A percentile compares a stretch with the other conserved stretches of the same genome.
Evolutionary conservation across 768 basidiomycete genomes (phyloP).

Genomic region (Agrocybe praecox): DNA sequence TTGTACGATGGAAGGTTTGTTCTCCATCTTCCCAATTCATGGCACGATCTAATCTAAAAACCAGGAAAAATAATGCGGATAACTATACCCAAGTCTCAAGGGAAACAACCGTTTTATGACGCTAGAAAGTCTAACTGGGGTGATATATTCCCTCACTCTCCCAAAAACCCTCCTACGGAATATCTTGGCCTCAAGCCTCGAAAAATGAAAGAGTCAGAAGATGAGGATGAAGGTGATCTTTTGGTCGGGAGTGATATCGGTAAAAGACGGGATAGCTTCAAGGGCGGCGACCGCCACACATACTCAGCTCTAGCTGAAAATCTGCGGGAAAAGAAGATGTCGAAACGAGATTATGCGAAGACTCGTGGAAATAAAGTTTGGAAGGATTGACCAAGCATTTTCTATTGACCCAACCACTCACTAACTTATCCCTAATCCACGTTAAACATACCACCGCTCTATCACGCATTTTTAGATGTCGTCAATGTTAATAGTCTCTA

Average conservation of each 20-base stretch:
- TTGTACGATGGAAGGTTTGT: slow-evolving; percentile 79
- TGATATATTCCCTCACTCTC: slow-evolving; percentile 89
- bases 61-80: slow-evolving; percentile 91
- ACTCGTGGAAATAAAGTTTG: slow-evolving; percentile 30
- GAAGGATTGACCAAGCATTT: slow-evolving; percentile 9
- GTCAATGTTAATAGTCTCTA: no score
- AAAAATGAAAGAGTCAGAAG: slow-evolving; percentile 25
- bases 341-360: slow-evolving; percentile 28
- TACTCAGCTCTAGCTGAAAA: slow-evolving; percentile 26
- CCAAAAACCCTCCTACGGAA: slow-evolving; percentile 77
- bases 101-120: slow-evolving; percentile 94
- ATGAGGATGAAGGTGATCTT: slow-evolving; percentile 29
- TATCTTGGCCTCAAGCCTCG: slow-evolving; percentile 41
- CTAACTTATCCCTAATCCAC: not conserved
- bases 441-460: no score
- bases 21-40: not conserved
- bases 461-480: no score
- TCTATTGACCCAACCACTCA: no score
- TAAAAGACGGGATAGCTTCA: slow-evolving; percentile 40
- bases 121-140: slow-evolving; percentile 95
- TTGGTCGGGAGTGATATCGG: slow-evolving; percentile 48
- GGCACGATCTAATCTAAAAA: not conserved
- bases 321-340: slow-evolving; percentile 24
- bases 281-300: slow-evolving; percentile 18
- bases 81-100: slow-evolving; percentile 91